Conservation (phyloP, 1,284 basidiomycete genomes). For the Trametes polyzona region DNA sequence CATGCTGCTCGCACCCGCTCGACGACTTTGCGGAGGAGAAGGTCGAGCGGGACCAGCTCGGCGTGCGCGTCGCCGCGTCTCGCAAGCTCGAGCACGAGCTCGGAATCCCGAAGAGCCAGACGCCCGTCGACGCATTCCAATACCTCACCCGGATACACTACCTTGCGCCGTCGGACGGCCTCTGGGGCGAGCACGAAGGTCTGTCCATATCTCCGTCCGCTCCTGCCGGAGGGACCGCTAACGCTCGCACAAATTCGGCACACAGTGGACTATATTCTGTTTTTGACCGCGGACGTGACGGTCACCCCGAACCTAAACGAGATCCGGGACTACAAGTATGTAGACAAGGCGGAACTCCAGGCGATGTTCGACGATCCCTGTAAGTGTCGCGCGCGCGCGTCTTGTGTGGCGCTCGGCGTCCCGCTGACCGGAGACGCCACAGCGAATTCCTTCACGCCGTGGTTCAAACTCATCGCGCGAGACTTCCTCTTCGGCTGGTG, state of each 20-base stretch:
- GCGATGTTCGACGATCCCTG: conserved; percentile 87
- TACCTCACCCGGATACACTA: conserved; percentile 98
- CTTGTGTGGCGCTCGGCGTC: conserved; percentile 11
- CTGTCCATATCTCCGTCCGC: conserved; percentile 31
- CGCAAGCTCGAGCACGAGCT: conserved; percentile 98
- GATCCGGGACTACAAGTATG: conserved; percentile 91
- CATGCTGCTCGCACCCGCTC: conserved; percentile 97
- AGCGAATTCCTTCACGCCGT: conserved; percentile 95
- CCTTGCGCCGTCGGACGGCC: conserved; percentile 88
- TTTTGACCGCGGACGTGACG: conserved; percentile 90
- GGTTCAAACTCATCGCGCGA: conserved; percentile 98
- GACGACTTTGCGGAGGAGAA: conserved; percentile 88
- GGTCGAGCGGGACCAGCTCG: conserved; percentile 79
- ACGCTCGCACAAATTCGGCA: conserved; percentile 11
- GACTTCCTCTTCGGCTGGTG: conserved; percentile 99
- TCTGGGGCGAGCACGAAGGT: conserved; percentile 99
- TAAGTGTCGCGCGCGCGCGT: conserved; percentile 39
- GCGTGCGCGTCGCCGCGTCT: conserved; percentile 88
- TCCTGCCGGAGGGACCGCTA: not conserved
- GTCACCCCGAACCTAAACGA: conserved; percentile 90
- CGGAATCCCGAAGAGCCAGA: conserved; percentile 83
- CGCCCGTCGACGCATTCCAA: conserved; percentile 87
- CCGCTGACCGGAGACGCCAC: conserved; percentile 4
- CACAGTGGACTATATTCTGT: conserved; percentile 98
- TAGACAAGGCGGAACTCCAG: conserved; percentile 87